Evolutionary conservation across 2,329 filamentous ascomycete genomes (phyloP).

Genomic region (Escovopsis weberi): DNA sequence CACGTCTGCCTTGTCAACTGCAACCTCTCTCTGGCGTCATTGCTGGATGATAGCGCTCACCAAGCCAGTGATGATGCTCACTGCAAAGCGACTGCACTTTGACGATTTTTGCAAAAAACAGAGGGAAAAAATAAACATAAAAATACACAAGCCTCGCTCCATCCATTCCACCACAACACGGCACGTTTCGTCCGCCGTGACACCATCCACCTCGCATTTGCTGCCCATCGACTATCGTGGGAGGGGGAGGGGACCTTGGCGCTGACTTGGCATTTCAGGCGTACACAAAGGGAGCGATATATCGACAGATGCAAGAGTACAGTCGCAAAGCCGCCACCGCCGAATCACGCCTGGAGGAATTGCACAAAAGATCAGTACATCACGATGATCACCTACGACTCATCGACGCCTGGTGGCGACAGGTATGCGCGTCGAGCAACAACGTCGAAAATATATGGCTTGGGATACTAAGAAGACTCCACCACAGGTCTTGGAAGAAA

Average conservation of each 20-base stretch:
- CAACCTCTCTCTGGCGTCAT: constrained; percentile 14
- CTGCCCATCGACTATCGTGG: constrained; percentile 2
- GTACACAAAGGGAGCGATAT: constrained; percentile 74
- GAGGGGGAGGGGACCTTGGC: not conserved
- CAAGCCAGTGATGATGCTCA: constrained; percentile 22
- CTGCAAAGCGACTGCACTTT: constrained; percentile 16
- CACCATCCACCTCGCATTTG: constrained; percentile 1
- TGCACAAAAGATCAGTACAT: constrained; percentile 62
- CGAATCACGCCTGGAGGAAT: constrained; percentile 66
- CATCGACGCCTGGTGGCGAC: constrained; percentile 86
- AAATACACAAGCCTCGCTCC: constrained; percentile 2
- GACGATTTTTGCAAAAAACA: constrained; percentile 11
- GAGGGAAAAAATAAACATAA: no score
- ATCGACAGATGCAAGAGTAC: constrained; percentile 95
- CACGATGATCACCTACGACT: constrained; percentile 88
- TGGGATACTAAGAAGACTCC: not conserved
- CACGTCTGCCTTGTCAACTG: constrained; percentile 7
- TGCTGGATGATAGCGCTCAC: constrained; percentile 21
- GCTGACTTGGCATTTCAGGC: constrained; percentile 14
- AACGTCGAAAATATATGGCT: no score
- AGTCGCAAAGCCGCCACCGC: constrained; percentile 76
- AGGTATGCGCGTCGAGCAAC: constrained; percentile 41
- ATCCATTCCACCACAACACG: constrained; percentile 3
- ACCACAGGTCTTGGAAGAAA: constrained; percentile 45
- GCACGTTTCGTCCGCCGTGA: constrained; percentile 6